Evolutionary conservation across 202 grass and related monocot species (phyloP), one percentile per base, ranked within the genome.

Genomic region (Carex sylvatica): DNA sequence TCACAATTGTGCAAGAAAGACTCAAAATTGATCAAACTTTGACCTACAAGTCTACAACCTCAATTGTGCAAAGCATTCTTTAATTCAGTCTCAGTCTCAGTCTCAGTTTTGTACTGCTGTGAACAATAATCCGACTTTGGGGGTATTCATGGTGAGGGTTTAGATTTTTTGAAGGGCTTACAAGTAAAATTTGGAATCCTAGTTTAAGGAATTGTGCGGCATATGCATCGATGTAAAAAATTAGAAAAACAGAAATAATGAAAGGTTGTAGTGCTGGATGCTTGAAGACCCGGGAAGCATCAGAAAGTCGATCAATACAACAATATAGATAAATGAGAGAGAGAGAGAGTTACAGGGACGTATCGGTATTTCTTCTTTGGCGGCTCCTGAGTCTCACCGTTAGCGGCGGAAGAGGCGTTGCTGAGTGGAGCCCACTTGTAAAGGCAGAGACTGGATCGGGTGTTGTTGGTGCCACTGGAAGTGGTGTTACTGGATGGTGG

Each of bases 311-410:
- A 44, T 44, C 13, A 30, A 66, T 4, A 35, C 63, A 66, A 30
- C 10, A n/a, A n/a, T n/a, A 47, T 4, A 68, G 14, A 35, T 2
- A 22, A 31, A 80, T 3, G 46, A 28, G 58, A 53, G 22, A 19
- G 2, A 14, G 23, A 38, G 10, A 31, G 26, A 30, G 68, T 88
- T 81, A 98, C 92, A 68, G 95, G 88, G 54, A 98, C 80, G 80
- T 89, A 95, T 26, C 89, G 92, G 84, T 79, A 89, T 74, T 89
- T 89, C 62, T 85, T 88, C n/a, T 83, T 67, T 13, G 73, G 38
- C 11, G 62, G 55, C 46, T 61, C 73, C 65, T 63, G 86, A 52
- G 90, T 74, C 40, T 84, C 63, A 56, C 51, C 52, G 28, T 51
- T 58, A 3, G 35, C 65, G 5, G 78, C 4, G 2, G 58, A 56